Conservation (phyloP, 1,139 yeast genomes). For the Taphrina betulina region DNA sequence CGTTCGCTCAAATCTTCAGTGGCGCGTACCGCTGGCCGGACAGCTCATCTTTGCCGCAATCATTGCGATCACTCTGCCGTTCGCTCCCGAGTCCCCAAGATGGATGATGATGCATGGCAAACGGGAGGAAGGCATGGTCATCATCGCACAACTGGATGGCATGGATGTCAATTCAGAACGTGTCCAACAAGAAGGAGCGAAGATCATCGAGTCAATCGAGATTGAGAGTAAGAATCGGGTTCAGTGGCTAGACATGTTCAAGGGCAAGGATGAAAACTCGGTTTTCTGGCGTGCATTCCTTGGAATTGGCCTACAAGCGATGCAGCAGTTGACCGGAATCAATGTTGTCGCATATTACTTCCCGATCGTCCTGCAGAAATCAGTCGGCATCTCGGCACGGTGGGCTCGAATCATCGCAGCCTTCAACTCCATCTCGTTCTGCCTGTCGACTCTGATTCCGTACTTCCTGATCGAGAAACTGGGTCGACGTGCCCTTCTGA, state of each 20-base stretch:
- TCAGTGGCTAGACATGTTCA: slow-evolving; percentile 7
- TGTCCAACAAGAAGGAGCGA: slow-evolving; percentile 31
- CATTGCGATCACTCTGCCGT: slow-evolving; percentile 41
- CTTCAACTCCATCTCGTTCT: slow-evolving; percentile 20
- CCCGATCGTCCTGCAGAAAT: slow-evolving; percentile 35
- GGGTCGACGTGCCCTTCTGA: slow-evolving; percentile 63
- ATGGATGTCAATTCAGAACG: slow-evolving; percentile 35
- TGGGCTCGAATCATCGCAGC: slow-evolving; percentile 25
- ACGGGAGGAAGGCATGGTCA: slow-evolving; percentile 60
- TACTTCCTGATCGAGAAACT: slow-evolving; percentile 55
- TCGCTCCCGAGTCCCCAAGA: slow-evolving; percentile 75
- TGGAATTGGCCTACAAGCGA: slow-evolving; percentile 38
- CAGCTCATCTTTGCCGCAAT: slow-evolving; percentile 39
- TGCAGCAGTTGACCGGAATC: slow-evolving; percentile 39
- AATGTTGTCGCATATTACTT: slow-evolving; percentile 38
- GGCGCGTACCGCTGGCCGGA: slow-evolving; percentile 51
- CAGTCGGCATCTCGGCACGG: slow-evolving; percentile 17
- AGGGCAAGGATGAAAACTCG: slow-evolving; percentile 15
- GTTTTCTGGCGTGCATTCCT: slow-evolving; percentile 37
- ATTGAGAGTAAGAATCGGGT: slow-evolving; percentile 12
- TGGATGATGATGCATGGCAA: slow-evolving; percentile 57
- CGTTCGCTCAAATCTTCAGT: slow-evolving; percentile 47
- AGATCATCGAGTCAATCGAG: slow-evolving; percentile 16
- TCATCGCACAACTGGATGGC: slow-evolving; percentile 39
- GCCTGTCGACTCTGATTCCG: slow-evolving; percentile 41